phyloP scores from a whole-genome alignment of 2,329 filamentous ascomycete species.

The Penicillium sp. region DNA sequence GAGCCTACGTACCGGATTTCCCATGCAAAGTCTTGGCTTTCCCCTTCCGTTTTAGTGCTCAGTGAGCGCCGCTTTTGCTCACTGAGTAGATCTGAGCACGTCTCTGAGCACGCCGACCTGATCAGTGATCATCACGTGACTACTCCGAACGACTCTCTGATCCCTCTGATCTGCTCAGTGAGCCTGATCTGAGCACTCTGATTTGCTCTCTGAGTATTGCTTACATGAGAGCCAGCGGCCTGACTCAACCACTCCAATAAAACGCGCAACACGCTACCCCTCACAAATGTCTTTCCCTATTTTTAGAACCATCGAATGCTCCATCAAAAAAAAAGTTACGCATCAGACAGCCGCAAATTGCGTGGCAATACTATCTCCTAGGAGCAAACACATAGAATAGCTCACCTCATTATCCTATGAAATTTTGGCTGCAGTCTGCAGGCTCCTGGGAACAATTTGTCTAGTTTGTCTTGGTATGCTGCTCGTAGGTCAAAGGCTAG shows the following conservation, averaged over 20 bases:
- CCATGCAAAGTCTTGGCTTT: neutral
- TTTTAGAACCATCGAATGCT: neutral
- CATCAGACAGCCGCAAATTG: neutral
- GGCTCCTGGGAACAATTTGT: neutral
- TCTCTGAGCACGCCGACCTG: slow-evolving; percentile 1
- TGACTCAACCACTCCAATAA: neutral
- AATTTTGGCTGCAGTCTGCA: neutral
- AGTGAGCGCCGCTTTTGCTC: slow-evolving; percentile 1
- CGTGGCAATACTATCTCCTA: neutral
- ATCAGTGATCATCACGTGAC: slow-evolving; percentile 5
- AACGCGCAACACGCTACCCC: neutral
- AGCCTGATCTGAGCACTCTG: slow-evolving; percentile 1
- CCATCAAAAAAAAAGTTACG: neutral
- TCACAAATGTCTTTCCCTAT: neutral
- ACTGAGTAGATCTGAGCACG: neutral
- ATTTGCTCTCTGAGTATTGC: neutral
- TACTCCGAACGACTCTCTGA: neutral
- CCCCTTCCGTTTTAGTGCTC: neutral
- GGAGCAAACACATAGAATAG: neutral
- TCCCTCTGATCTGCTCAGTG: neutral
- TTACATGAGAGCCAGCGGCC: neutral
- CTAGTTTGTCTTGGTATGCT: neutral
- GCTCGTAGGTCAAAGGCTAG: neutral
- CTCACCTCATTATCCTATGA: neutral
- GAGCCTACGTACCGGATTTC: neutral